Evolutionary conservation across 495 filamentous ascomycete genomes (phyloP).

Genomic region (Bacidia gigantensis): DNA sequence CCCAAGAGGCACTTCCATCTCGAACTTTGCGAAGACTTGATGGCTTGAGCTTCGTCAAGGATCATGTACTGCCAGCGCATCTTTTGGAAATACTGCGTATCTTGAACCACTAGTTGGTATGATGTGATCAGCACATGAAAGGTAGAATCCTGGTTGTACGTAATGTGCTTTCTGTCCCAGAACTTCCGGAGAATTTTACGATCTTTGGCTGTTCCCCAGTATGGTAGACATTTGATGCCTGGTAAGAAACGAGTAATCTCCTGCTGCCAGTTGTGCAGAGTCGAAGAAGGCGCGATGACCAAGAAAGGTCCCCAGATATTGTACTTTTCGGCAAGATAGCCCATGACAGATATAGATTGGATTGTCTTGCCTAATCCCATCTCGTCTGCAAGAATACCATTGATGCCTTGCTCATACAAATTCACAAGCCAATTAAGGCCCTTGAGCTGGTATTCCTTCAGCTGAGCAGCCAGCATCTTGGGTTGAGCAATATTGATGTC

Average conservation of each 20-base stretch:
- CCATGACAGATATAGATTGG: conserved; percentile 98
- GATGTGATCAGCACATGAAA: conserved; percentile 96
- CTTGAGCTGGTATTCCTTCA: conserved; percentile 98
- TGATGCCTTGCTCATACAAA: conserved; percentile 98
- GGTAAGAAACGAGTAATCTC: conserved; percentile 93
- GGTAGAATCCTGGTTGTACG: conserved; percentile 78
- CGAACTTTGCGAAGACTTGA: conserved; percentile 93
- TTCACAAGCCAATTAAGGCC: conserved; percentile 99
- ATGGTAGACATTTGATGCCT: conserved; percentile 83
- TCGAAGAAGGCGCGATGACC: conserved; percentile 91
- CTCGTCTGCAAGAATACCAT: conserved; percentile 95
- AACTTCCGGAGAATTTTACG: conserved; percentile 95
- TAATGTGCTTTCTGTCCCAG: conserved; percentile 96
- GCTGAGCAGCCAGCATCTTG: conserved; percentile 78
- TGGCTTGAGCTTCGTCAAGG: conserved; percentile 93
- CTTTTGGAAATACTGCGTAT: conserved; percentile 95
- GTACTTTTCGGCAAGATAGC: conserved; percentile 90
- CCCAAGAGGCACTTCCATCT: conserved; percentile 91
- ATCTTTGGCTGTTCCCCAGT: conserved; percentile 92
- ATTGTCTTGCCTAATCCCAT: conserved; percentile 99
- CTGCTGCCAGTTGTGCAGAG: conserved; percentile 98
- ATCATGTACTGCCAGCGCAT: conserved; percentile 99
- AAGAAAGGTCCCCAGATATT: conserved; percentile 98
- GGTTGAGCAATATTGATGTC: conserved; percentile 90
- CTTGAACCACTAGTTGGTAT: conserved; percentile 91